Evolutionary conservation across 129 eudicot genomes (phyloP).

Genomic region (Ambrosia artemisiifolia): DNA sequence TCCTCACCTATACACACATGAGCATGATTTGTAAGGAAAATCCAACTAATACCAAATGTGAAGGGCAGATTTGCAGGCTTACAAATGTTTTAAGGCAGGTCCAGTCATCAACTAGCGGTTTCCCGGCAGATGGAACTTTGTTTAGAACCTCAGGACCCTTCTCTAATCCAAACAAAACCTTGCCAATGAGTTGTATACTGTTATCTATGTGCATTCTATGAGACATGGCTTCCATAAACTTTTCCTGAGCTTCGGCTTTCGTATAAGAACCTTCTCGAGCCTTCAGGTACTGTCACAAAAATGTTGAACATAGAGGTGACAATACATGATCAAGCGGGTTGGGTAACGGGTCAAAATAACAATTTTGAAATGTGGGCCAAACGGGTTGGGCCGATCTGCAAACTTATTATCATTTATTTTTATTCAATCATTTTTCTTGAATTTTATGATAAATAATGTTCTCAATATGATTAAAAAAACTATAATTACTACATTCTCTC

Average conservation of each 20-base stretch:
- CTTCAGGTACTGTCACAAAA: slow-evolving; percentile 64
- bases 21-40: neutral
- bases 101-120: slow-evolving; percentile 92
- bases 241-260: slow-evolving; percentile 64
- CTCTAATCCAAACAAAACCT: slow-evolving; percentile 75
- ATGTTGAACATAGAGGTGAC: neutral
- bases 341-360: neutral
- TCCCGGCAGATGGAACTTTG: slow-evolving; percentile 57
- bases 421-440: neutral
- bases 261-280: slow-evolving; percentile 82
- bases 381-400: neutral
- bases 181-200: slow-evolving; percentile 62
- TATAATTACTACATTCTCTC: neutral
- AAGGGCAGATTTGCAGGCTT: slow-evolving; percentile 10
- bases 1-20: slow-evolving; percentile 45
- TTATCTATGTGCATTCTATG: slow-evolving; percentile 78
- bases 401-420: neutral
- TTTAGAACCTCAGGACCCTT: slow-evolving; percentile 56
- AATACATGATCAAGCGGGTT: neutral
- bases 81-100: slow-evolving; percentile 77
- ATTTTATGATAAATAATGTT: neutral
- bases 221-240: slow-evolving; percentile 78
- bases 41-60: neutral
- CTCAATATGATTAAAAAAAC: neutral
- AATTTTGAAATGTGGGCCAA: neutral